Percentiles rank a stretch among this genome's conserved stretches.
phyloP scores from a whole-genome alignment of 768 basidiomycete species.

The Terana coerulea region DNA sequence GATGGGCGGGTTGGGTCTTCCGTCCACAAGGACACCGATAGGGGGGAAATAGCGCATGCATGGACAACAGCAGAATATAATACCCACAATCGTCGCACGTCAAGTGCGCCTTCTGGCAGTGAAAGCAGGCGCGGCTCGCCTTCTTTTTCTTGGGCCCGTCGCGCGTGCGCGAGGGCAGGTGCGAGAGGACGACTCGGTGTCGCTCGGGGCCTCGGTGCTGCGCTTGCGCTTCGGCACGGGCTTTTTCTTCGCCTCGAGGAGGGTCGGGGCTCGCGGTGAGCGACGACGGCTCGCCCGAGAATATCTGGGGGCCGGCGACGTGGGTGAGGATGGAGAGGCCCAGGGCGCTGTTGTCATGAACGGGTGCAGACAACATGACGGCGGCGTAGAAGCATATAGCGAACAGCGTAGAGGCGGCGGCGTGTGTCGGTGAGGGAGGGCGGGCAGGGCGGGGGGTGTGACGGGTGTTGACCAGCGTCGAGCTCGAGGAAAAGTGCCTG shows the following conservation, averaged over 20 bases:
- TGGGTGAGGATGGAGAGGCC: constrained; percentile 14
- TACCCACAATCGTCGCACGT: constrained; percentile 96
- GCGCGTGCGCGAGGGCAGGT: constrained; percentile 43
- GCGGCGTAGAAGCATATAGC: constrained; percentile 19
- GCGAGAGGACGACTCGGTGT: constrained; percentile 43
- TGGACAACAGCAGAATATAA: constrained; percentile 5
- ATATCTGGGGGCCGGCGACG: constrained; percentile 6
- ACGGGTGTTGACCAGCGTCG: neutral
- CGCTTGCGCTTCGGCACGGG: constrained; percentile 55
- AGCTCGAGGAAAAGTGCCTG: constrained; percentile 11
- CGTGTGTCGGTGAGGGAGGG: neutral
- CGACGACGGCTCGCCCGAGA: constrained; percentile 19
- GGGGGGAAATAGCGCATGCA: neutral
- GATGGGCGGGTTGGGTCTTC: too few species aligned
- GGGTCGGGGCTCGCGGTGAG: constrained; percentile 20
- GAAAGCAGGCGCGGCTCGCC: constrained; percentile 88
- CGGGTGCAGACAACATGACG: constrained; percentile 18
- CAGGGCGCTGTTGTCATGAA: constrained; percentile 23
- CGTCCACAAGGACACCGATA: too few species aligned
- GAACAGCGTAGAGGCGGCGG: constrained; percentile 17
- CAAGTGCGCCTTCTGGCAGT: constrained; percentile 95
- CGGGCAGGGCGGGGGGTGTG: constrained; percentile 3
- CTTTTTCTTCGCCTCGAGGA: constrained; percentile 34
- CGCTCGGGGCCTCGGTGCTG: constrained; percentile 55
- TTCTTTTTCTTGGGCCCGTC: constrained; percentile 93